Evolutionary conservation across 495 filamentous ascomycete species (phyloP).

Genomic region (Xylaria bambusicola): DNA sequence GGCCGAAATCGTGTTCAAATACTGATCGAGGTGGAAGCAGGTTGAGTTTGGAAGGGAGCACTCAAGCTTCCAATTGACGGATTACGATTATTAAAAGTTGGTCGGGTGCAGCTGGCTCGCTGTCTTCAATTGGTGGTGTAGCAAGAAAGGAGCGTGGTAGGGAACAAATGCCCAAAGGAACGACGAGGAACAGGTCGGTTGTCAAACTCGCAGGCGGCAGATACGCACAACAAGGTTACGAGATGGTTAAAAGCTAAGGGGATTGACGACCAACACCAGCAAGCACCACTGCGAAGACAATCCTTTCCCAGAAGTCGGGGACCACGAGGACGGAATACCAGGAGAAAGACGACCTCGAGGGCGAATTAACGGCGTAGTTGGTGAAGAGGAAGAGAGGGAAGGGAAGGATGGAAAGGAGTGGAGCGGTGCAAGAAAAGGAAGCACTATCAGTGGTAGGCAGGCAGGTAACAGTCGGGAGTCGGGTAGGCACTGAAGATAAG

Average conservation of each 20-base stretch:
- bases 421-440: neutral
- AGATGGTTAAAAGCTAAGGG: neutral
- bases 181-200: neutral
- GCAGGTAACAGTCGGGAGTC: no score
- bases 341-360: constrained; percentile 2
- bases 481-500: no score
- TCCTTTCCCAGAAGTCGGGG: constrained; percentile 11
- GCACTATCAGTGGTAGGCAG: no score
- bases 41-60: constrained; percentile 1
- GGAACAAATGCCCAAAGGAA: constrained; percentile 15
- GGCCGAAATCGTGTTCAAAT: no score
- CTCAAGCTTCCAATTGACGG: constrained; percentile 13
- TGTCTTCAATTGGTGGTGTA: neutral
- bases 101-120: neutral
- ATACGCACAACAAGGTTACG: constrained; percentile 8
- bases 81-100: constrained; percentile 19
- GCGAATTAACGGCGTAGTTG: constrained; percentile 10
- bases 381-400: constrained; percentile 4
- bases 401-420: neutral
- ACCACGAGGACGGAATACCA: neutral
- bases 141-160: constrained; percentile 21
- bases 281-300: constrained; percentile 4
- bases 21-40: constrained; percentile 16
- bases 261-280: constrained; percentile 9
- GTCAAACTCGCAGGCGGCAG: no score